Evolutionary conservation across 345 rosid species (phyloP).

Genomic region (Camelina hispida): DNA sequence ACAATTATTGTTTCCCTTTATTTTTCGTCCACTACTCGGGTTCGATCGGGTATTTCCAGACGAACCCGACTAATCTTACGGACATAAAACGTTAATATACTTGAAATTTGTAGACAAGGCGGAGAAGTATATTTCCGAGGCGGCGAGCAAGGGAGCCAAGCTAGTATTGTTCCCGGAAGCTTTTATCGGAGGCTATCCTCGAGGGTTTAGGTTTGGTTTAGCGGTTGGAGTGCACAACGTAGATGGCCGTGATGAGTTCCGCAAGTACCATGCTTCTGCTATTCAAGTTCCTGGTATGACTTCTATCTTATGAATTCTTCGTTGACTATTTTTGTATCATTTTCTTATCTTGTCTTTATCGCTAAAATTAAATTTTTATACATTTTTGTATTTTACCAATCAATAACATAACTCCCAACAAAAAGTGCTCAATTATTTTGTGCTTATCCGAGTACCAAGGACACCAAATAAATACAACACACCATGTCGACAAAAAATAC

Average conservation of each 20-base stretch:
- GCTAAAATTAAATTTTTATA: not conserved
- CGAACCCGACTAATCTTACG: not conserved
- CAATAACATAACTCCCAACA: not conserved
- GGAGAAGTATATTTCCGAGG: conserved; percentile 73
- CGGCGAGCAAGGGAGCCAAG: conserved; percentile 71
- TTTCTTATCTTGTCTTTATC: not conserved
- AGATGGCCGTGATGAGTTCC: conserved; percentile 35
- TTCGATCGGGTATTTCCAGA: not conserved
- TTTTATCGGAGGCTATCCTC: conserved; percentile 81
- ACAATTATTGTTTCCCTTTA: not conserved
- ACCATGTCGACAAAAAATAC: too few relatives aligned
- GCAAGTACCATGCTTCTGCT: conserved; percentile 38
- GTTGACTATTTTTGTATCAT: not conserved
- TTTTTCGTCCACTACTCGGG: too few relatives aligned
- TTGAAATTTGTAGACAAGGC: conserved; percentile 43
- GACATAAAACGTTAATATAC: not conserved
- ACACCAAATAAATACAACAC: too few relatives aligned
- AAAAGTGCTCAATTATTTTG: not conserved
- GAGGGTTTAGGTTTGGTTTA: conserved; percentile 78
- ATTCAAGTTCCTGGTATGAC: conserved; percentile 62
- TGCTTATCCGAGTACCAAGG: not conserved
- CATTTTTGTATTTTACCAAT: not conserved
- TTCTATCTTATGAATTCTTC: not conserved
- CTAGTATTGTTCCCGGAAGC: conserved; percentile 88
- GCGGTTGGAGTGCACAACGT: conserved; percentile 66